Percentiles rank a stretch among this genome's conserved stretches.
Evolutionary conservation across 257 asterid species (phyloP).

Genomic region (Scutellaria galericulata): DNA sequence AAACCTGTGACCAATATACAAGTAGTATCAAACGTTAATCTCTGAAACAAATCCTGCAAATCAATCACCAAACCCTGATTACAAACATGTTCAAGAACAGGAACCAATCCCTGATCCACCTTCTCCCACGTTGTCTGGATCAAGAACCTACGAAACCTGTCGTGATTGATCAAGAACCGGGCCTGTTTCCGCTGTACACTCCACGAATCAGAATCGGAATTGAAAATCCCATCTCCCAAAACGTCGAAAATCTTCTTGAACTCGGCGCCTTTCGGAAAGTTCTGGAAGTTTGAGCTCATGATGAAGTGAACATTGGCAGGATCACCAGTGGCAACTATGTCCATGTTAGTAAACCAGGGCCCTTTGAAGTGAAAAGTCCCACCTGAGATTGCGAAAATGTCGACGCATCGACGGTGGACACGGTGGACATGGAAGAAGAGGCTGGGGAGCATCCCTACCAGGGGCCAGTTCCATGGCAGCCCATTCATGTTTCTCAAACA

Average conservation of each 20-base stretch:
- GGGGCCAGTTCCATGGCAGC: constrained; percentile 54
- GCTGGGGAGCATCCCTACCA: constrained; percentile 56
- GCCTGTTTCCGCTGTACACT: constrained; percentile 55
- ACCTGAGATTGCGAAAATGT: constrained; percentile 20
- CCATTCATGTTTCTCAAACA: constrained; percentile 34
- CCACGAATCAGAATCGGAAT: constrained; percentile 57
- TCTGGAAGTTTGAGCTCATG: constrained; percentile 60
- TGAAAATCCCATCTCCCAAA: constrained; percentile 63
- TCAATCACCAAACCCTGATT: constrained; percentile 39
- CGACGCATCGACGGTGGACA: constrained; percentile 46
- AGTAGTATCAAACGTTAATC: constrained; percentile 66
- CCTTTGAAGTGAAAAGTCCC: constrained; percentile 54
- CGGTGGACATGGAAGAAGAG: constrained; percentile 41
- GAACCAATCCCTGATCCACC: constrained; percentile 48
- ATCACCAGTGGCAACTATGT: constrained; percentile 50
- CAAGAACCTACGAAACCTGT: constrained; percentile 50
- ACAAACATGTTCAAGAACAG: constrained; percentile 52
- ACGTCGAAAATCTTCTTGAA: constrained; percentile 57
- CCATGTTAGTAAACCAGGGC: constrained; percentile 55
- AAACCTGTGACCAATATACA: constrained; percentile 58
- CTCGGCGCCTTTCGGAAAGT: constrained; percentile 55
- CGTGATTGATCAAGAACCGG: constrained; percentile 51
- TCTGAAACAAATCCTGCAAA: constrained; percentile 64
- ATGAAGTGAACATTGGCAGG: constrained; percentile 61
- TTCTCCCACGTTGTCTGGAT: constrained; percentile 51